These are phyloP conservation scores for Penicillium desertorum DNA, from an alignment of 495 filamentous ascomycete species.

Conservation along the genomic window DNA sequence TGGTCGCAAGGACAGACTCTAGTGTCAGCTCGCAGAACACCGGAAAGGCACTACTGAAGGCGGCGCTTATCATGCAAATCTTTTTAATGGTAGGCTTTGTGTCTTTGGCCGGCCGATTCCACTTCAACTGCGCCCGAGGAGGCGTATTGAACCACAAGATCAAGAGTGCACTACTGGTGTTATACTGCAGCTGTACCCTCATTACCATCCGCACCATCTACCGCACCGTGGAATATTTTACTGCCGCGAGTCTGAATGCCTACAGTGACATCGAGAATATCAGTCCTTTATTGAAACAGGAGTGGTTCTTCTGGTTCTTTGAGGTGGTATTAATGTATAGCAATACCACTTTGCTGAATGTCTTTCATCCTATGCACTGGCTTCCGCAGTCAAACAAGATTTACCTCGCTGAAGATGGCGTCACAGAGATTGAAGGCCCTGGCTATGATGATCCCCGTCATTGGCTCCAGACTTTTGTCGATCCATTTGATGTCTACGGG, in stretches of 20 bases:
- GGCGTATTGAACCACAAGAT: slow-evolving; percentile 57
- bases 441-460: slow-evolving; percentile 60
- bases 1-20: slow-evolving; percentile 51
- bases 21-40: slow-evolving; percentile 44
- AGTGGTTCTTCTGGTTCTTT: slow-evolving; percentile 75
- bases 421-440: slow-evolving; percentile 62
- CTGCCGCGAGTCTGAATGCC: slow-evolving; percentile 41
- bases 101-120: slow-evolving; percentile 57
- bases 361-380: slow-evolving; percentile 59
- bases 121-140: slow-evolving; percentile 54
- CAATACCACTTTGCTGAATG: slow-evolving; percentile 62
- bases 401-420: slow-evolving; percentile 63
- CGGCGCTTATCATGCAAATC: slow-evolving; percentile 66
- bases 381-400: slow-evolving; percentile 63
- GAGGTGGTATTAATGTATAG: slow-evolving; percentile 63
- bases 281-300: slow-evolving; percentile 59
- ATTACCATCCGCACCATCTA: slow-evolving; percentile 65
- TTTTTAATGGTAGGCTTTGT: slow-evolving; percentile 62
- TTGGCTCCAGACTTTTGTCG: slow-evolving; percentile 56
- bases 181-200: slow-evolving; percentile 62
- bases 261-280: slow-evolving; percentile 38
- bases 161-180: slow-evolving; percentile 54
- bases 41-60: slow-evolving; percentile 62
- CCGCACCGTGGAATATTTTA: slow-evolving; percentile 63
- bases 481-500: slow-evolving; percentile 67